Evolutionary conservation across 352 stramenopile species (phyloP).

Genomic region (Phytophthora pinifolia): DNA sequence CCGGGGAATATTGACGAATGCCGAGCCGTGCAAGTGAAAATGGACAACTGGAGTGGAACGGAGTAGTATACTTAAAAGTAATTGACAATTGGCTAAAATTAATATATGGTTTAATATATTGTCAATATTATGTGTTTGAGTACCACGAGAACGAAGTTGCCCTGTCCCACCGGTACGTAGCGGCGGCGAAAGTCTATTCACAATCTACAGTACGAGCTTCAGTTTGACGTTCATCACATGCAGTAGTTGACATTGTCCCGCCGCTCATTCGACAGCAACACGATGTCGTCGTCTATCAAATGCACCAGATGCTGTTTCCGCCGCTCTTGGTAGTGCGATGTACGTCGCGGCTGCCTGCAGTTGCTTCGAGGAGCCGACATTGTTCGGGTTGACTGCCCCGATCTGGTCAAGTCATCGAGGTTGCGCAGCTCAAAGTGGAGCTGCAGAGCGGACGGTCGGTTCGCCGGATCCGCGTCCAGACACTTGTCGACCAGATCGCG

Average conservation of each 20-base stretch:
- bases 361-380: conserved; percentile 19
- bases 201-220: no score
- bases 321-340: background rate
- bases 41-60: no score
- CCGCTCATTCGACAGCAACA: conserved; percentile 25
- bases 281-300: conserved; percentile 27
- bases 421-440: conserved; percentile 68
- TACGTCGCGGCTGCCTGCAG: conserved; percentile 5
- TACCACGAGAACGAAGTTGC: no score
- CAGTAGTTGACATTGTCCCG: conserved; percentile 23
- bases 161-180: no score
- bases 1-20: no score
- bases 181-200: no score
- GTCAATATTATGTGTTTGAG: no score
- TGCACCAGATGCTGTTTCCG: conserved; percentile 11
- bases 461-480: conserved; percentile 41
- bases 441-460: conserved; percentile 60
- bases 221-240: conserved; percentile 15
- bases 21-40: no score
- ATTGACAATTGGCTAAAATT: no score
- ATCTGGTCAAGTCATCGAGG: conserved; percentile 26
- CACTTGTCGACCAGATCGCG: conserved; percentile 48
- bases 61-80: no score
- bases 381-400: conserved; percentile 3
- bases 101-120: no score